These are phyloP conservation scores for Fusarium buharicum DNA, from an alignment of 2,329 filamentous ascomycete genomes.

Conservation along the genomic window DNA sequence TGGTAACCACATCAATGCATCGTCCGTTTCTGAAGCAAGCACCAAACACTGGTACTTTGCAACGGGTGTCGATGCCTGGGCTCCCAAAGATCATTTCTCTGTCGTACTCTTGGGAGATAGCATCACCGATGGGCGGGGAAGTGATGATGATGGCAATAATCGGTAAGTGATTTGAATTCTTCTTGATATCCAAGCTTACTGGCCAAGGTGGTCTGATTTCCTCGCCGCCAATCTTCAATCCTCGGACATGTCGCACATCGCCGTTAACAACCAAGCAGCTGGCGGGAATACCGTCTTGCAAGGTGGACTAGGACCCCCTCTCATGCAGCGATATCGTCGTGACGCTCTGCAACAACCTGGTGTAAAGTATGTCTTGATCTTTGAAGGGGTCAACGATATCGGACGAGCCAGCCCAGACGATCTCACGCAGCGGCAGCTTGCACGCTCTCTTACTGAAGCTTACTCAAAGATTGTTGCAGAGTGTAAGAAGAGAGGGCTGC, in stretches of 20 bases:
- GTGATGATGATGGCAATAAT: conserved; percentile 27
- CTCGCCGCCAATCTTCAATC: conserved; percentile 21
- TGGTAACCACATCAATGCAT: conserved; percentile 24
- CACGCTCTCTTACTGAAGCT: conserved; percentile 1
- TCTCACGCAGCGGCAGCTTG: conserved; percentile 7
- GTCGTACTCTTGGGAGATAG: conserved; percentile 33
- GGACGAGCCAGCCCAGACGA: conserved; percentile 18
- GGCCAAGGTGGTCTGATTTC: conserved; percentile 22
- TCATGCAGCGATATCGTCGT: conserved; percentile 28
- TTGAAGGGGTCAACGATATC: conserved; percentile 29
- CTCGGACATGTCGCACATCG: conserved; percentile 14
- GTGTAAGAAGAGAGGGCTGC: conserved; percentile 1
- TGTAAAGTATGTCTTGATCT: conserved; percentile 18
- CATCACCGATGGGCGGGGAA: conserved; percentile 33
- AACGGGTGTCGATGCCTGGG: conserved; percentile 22
- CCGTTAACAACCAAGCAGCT: conserved; percentile 33
- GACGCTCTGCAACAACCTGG: conserved; percentile 25
- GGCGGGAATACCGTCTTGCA: conserved; percentile 30
- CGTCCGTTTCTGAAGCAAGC: conserved; percentile 26
- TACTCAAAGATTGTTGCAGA: conserved; percentile 15
- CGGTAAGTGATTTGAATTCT: not conserved
- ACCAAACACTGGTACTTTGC: conserved; percentile 35
- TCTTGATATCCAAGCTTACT: not conserved
- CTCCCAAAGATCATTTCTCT: conserved; percentile 17
- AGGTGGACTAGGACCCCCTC: conserved; percentile 23